Base-by-base conservation (phyloP, 2,329 filamentous ascomycete genomes). In the Fusarium hostae region DNA sequence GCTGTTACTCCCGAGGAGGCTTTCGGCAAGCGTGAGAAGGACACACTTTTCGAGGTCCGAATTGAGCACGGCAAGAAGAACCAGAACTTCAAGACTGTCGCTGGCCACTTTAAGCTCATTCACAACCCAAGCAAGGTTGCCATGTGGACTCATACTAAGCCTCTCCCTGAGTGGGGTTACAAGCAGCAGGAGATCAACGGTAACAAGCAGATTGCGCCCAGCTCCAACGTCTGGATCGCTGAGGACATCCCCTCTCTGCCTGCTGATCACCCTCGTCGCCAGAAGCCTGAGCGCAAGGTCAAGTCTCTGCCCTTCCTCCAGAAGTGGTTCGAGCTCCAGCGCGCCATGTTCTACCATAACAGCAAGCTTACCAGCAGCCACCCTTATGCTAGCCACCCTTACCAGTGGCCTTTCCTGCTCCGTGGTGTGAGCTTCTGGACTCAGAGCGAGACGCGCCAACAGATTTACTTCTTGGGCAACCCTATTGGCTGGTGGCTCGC, bases 341-440 rank as follows among this genome's bases (percentile, higher is more conserved):
- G 95, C 54, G 94, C 95, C 77, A 99, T 99, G 95, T 99, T 99
- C 88, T 95, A 93, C 88, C 96, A 99, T 87, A 99, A 99, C 88
- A 98, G 95, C 82, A 95, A 97, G 77, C 86, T 99, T 79, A 99
- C 96, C 47, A 97, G 94, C 84, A 97, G 94, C 80, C 96, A 99
- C 81, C 96, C 96, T 2, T 99, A 99, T 81, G 90, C 96, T 44
- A 97, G 94, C 77, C 92, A 95, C 80, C 96, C 96, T 10, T 96
- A 97, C 84, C 94, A 97, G 79, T 99, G 96, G 96, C 96, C 96
- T 3, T 98, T 99, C 89, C 87, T 99, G 79, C 89, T 99, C 63
- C 92, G 96, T 34, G 96, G 96, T 83, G 95, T 99, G 76, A 98
- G 94, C 83, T 99, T 99, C 91, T 99, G 96, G 96, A 99, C 96